Conservation (phyloP, 257 asterid species). For the Leptodermis oblonga region DNA sequence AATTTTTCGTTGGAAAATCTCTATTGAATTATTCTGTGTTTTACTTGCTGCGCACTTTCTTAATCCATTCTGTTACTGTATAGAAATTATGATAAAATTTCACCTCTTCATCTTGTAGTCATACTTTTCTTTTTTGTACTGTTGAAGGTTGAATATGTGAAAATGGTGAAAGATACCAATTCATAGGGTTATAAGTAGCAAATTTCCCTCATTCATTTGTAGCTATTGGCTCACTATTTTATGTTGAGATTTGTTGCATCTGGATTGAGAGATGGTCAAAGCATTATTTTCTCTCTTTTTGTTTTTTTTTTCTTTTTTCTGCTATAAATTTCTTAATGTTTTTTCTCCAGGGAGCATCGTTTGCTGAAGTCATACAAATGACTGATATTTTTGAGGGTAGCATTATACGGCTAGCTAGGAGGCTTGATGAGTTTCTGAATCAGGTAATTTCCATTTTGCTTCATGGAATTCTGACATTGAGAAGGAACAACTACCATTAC, state of each 20-base stretch:
- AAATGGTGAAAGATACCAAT: background rate
- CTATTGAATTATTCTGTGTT: no score
- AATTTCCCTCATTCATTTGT: background rate
- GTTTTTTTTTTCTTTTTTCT: background rate
- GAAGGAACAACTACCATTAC: background rate
- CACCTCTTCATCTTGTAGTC: background rate
- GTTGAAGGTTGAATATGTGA: background rate
- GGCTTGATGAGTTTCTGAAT: conserved; percentile 93
- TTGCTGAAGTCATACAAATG: conserved; percentile 74
- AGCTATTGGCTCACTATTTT: background rate
- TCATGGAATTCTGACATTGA: background rate
- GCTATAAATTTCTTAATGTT: background rate
- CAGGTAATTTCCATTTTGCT: conserved; percentile 44
- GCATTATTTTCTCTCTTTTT: background rate
- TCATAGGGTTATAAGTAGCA: background rate
- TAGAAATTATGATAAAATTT: background rate
- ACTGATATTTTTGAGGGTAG: conserved; percentile 96
- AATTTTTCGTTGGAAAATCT: background rate
- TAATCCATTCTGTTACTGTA: background rate
- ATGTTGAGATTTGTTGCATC: background rate
- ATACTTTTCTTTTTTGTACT: background rate
- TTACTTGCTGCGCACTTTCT: background rate
- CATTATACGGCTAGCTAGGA: conserved; percentile 78
- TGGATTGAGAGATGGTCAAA: background rate
- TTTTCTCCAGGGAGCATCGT: conserved; percentile 67